A percentile compares a stretch with the other conserved stretches of the same genome.
These are phyloP conservation scores for Solanum gracilifrons DNA, from an alignment of 257 asterid species.

Conservation along the genomic window DNA sequence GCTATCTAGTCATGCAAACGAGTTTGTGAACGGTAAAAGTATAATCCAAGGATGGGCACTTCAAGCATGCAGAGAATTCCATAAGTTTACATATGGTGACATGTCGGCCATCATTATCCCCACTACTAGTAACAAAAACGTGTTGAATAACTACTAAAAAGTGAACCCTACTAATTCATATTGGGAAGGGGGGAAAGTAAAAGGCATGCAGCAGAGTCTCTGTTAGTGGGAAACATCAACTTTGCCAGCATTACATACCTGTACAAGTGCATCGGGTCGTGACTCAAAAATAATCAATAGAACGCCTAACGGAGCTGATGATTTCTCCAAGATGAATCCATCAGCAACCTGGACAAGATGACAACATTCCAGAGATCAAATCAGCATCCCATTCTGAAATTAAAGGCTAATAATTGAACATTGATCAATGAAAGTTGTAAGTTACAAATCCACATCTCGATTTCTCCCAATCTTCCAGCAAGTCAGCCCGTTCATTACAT, in stretches of 20 bases:
- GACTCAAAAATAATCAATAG: conserved; percentile 73
- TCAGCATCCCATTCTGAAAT: neutral
- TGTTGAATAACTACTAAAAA: neutral
- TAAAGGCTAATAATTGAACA: neutral
- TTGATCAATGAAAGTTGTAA: neutral
- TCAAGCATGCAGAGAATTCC: neutral
- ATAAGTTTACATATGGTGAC: neutral
- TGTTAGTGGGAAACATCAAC: neutral
- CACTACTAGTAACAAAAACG: neutral
- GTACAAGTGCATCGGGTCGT: conserved; percentile 80
- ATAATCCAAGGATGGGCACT: neutral
- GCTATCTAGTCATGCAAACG: conserved; percentile 43
- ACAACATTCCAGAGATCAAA: neutral
- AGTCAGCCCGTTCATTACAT: neutral
- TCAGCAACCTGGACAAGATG: conserved; percentile 48
- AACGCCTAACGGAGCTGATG: conserved; percentile 64
- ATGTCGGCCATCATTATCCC: neutral
- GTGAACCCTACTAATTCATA: neutral
- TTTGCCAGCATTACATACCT: conserved; percentile 27
- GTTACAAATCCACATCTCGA: neutral
- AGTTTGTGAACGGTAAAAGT: neutral
- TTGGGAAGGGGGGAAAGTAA: neutral
- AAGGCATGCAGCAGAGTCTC: neutral
- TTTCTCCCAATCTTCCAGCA: neutral
- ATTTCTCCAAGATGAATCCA: conserved; percentile 63